phyloP scores from a whole-genome alignment of 2,329 filamentous ascomycete species.

The Neoarthrinium moseri region DNA sequence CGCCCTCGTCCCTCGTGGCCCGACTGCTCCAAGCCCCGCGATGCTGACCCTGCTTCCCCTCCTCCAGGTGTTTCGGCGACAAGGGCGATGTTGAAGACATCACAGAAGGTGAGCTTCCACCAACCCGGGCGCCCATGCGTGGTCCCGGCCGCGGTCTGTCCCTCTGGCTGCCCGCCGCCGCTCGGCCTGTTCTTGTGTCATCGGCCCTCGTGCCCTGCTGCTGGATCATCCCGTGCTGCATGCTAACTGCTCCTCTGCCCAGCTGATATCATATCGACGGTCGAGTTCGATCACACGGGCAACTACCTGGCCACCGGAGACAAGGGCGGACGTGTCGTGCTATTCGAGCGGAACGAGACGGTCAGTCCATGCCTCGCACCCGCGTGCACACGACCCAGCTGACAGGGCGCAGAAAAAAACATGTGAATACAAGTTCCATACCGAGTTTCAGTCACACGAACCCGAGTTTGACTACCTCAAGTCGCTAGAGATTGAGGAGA shows the following conservation, averaged over 20 bases:
- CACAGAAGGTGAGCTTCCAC: conserved; percentile 73
- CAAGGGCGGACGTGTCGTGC: conserved; percentile 80
- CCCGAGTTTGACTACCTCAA: conserved; percentile 99
- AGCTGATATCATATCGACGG: conserved; percentile 91
- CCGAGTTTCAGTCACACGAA: conserved; percentile 98
- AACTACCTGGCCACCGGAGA: conserved; percentile 90
- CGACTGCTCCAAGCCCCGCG: background rate
- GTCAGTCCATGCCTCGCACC: conserved; percentile 48
- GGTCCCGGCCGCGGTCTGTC: no score
- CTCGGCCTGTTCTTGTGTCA: no score
- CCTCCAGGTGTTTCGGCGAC: conserved; percentile 89
- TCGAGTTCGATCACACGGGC: conserved; percentile 87
- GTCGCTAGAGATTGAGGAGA: conserved; percentile 98
- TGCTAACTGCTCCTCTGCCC: conserved; percentile 18
- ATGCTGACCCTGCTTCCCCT: background rate
- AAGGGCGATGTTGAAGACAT: conserved; percentile 99
- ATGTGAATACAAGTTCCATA: conserved; percentile 99
- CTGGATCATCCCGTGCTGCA: no score
- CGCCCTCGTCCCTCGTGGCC: conserved; percentile 13
- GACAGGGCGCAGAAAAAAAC: conserved; percentile 81
- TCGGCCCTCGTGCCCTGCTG: background rate
- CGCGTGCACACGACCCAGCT: background rate
- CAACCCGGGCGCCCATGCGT: no score
- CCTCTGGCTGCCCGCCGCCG: no score
- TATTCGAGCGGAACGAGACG: conserved; percentile 94